Conservation (phyloP, 768 basidiomycete species). For the Termitomyces sp. region DNA sequence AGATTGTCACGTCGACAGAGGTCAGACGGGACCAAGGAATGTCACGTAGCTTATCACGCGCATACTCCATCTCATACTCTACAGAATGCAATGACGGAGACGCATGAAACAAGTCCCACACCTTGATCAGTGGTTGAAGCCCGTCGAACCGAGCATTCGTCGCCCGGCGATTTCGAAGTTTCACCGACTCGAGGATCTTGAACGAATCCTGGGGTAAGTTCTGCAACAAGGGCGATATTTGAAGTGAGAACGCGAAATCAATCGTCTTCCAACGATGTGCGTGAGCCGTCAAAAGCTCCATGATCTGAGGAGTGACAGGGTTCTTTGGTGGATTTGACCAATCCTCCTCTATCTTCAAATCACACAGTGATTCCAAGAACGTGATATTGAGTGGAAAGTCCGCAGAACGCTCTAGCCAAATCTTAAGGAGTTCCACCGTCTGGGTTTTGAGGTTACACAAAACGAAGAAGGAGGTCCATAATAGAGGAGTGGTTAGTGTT, state of each 20-base stretch:
- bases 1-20: not conserved
- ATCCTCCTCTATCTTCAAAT: not conserved
- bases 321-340: not conserved
- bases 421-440: not conserved
- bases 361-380: not conserved
- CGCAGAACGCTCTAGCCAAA: constrained; percentile 5
- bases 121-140: not conserved
- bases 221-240: not conserved
- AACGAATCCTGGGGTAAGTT: not conserved
- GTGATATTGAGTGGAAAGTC: not conserved
- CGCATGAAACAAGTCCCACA: constrained; percentile 5
- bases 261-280: constrained; percentile 5
- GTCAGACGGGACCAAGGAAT: constrained; percentile 8
- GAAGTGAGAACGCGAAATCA: constrained; percentile 4
- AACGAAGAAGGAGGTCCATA: not conserved
- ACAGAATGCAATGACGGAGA: not conserved
- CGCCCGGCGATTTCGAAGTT: not conserved
- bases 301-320: constrained; percentile 1
- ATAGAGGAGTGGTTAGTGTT: not conserved
- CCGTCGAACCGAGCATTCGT: constrained; percentile 2
- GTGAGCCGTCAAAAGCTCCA: constrained; percentile 6
- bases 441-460: not conserved
- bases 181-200: constrained; percentile 2
- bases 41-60: not conserved
- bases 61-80: constrained; percentile 3